phyloP scores from a whole-genome alignment of 2,329 filamentous ascomycete species.

The Periconia sp. region DNA sequence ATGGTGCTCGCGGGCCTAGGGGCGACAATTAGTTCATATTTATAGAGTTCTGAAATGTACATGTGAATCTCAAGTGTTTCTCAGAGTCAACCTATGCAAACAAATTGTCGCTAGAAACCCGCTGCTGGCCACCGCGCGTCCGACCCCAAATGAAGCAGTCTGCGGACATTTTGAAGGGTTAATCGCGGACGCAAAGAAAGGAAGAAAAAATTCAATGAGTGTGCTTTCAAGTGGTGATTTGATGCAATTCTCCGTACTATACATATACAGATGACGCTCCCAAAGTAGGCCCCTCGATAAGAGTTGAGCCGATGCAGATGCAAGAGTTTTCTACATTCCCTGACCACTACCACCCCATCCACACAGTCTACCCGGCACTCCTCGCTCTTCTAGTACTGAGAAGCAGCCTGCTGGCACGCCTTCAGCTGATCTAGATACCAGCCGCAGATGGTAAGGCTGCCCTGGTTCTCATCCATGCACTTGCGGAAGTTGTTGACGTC shows the following conservation, averaged over 20 bases:
- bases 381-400: conserved; percentile 50
- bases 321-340: conserved; percentile 5
- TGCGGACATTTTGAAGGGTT: too few relatives aligned
- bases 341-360: background rate
- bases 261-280: conserved; percentile 10
- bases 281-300: too few relatives aligned
- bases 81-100: too few relatives aligned
- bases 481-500: conserved; percentile 87
- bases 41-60: too few relatives aligned
- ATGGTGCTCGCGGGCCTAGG: too few relatives aligned
- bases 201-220: too few relatives aligned
- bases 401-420: conserved; percentile 56
- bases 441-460: conserved; percentile 93
- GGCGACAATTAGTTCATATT: too few relatives aligned
- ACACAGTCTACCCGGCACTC: conserved; percentile 2
- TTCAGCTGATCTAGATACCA: conserved; percentile 97
- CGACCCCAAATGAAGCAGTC: too few relatives aligned
- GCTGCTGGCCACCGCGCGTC: too few relatives aligned
- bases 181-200: too few relatives aligned
- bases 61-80: too few relatives aligned
- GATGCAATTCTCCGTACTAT: conserved; percentile 17
- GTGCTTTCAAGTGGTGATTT: conserved; percentile 19
- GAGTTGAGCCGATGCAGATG: conserved; percentile 20
- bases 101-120: too few relatives aligned
- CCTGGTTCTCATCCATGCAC: conserved; percentile 95